Evolutionary conservation across 331 rosid genomes (phyloP), one percentile per base, ranked within the genome.

Genomic region (Cucumis variabilis): DNA sequence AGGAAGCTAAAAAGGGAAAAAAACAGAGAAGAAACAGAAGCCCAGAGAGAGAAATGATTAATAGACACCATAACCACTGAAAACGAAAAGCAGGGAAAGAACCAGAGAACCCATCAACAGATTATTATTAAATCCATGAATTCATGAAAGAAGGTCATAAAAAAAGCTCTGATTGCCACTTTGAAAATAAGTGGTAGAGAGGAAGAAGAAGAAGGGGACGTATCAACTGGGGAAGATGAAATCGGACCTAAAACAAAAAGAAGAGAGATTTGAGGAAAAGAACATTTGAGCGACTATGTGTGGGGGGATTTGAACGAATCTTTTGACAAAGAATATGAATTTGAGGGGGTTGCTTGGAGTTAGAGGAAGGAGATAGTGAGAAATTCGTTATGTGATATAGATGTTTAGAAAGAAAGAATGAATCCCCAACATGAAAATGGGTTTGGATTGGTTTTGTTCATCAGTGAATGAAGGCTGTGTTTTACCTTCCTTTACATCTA

Each of bases 241-340:
- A 91, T 91, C 87, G 85, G 89, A 95, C 98, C 98, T 93, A 92
- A 92, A 87, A 11, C 65, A 4, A 58, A 58, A 58, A 15, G 4
- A 71, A 23, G 91, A 85, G 86, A 86, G 60, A 87, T 14, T 72
- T 46, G 25, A 23, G 81, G 98, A 95, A 92, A 97, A 93, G 88
- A 93, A 95, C 99, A 85, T 93, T 93, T 86, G 90, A 97, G 96
- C 98, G 92, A 93, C 94, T 84, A 24, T 27, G 3, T 25, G 17
- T 7, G 24, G 3, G 15, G 15, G 90, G 91, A 72, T 87, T 89
- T 86, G 76, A 85, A 75, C 87, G 79, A 89, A 85, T 88, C 90
- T 63, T 87, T 73, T 0, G 76, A 27, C 50, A 67, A 24, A n/a
- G n/a, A 19, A 1, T 70, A 10, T 33, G 51, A 37, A 72, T 7